Conservation (phyloP, 164 flowering plant species). For the Brasenia schreberi region DNA sequence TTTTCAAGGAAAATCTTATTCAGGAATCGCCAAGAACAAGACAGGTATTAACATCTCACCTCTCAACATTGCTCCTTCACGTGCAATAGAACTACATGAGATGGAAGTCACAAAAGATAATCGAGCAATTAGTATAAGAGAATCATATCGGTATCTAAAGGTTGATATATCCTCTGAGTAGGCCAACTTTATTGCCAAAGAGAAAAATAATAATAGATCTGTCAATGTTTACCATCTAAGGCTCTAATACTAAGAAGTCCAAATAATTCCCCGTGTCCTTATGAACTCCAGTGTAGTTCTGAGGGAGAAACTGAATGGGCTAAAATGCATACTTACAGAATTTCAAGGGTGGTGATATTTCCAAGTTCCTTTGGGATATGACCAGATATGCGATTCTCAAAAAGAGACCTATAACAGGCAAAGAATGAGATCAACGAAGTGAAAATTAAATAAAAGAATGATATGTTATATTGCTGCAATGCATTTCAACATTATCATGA, state of each 20-base stretch:
- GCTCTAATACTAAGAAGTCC: neutral
- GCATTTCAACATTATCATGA: neutral
- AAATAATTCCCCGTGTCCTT: neutral
- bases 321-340: slow-evolving; percentile 7
- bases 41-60: no score
- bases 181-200: neutral
- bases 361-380: slow-evolving; percentile 13
- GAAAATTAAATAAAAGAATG: neutral
- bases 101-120: no score
- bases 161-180: neutral
- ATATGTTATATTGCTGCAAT: no score
- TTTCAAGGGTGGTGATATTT: slow-evolving; percentile 8
- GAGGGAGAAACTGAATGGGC: neutral
- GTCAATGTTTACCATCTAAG: neutral
- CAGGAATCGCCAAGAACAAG: no score
- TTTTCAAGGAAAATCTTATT: no score
- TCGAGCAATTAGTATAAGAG: no score
- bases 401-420: slow-evolving; percentile 33
- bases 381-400: slow-evolving; percentile 55
- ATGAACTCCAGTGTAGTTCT: no score
- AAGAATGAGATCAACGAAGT: neutral
- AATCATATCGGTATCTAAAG: no score
- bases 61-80: no score
- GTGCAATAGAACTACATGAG: no score
- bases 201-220: no score